A percentile compares a stretch with the other conserved stretches of the same genome.
These are phyloP conservation scores for Termitomyces sp. DNA, from an alignment of 768 basidiomycete species.

Conservation along the genomic window DNA sequence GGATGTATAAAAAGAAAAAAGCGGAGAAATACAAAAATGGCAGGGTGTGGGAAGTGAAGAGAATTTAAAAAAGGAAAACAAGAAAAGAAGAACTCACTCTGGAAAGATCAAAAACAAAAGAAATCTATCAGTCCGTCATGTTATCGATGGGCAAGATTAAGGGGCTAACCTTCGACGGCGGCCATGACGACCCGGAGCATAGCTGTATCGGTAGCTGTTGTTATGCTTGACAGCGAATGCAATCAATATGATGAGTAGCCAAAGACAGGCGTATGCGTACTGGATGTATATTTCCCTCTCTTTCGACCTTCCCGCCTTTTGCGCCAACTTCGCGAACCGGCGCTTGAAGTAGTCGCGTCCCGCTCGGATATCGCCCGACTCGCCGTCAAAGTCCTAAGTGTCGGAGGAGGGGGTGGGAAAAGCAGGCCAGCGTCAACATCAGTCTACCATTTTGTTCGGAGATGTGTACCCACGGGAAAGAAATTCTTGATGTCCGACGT, in stretches of 20 bases:
- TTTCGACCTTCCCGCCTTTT: constrained; percentile 79
- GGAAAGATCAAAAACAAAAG: constrained; percentile 7
- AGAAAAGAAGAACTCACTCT: constrained; percentile 84
- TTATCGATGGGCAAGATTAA: background rate
- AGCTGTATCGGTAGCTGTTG: constrained; percentile 87
- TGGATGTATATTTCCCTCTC: constrained; percentile 93
- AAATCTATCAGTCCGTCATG: constrained; percentile 5
- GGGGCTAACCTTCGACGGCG: constrained; percentile 81
- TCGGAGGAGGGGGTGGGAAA: background rate
- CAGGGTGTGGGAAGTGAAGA: constrained; percentile 15
- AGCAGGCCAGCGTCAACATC: background rate
- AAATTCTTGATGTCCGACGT: constrained; percentile 82
- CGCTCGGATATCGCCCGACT: constrained; percentile 61
- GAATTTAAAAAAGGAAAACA: constrained; percentile 12
- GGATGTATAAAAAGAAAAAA: constrained; percentile 2
- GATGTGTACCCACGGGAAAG: constrained; percentile 60
- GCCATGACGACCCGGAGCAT: constrained; percentile 91
- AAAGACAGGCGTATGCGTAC: constrained; percentile 27
- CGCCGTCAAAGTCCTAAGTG: constrained; percentile 82
- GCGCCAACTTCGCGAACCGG: constrained; percentile 76
- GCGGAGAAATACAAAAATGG: constrained; percentile 15
- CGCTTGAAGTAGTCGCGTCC: constrained; percentile 90
- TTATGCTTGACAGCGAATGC: constrained; percentile 46
- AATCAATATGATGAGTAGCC: background rate
- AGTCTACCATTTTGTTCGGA: background rate